These are phyloP conservation scores for Coemansia sp. DNA, from an alignment of 192 early-diverging fungal genomes.

Conservation along the genomic window DNA sequence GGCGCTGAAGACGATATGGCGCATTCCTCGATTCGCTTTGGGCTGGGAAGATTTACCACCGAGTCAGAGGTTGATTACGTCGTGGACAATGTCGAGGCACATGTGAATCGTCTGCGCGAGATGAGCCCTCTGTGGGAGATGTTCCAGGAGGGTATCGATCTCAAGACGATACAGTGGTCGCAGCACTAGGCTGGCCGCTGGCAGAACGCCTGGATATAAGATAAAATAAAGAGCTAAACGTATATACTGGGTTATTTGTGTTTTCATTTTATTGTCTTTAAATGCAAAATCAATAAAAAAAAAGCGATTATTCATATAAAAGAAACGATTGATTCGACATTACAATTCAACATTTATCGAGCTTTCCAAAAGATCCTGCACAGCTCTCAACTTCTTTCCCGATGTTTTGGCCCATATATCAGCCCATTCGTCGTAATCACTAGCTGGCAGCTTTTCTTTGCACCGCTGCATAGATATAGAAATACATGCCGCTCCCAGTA, in stretches of 20 bases:
- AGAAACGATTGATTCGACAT: background rate
- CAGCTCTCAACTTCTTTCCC: conserved; percentile 2
- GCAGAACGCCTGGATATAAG: background rate
- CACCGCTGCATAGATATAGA: conserved; percentile 10
- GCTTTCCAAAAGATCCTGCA: conserved; percentile 11
- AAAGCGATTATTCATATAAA: no score
- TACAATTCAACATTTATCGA: background rate
- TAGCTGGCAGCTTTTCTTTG: conserved; percentile 23
- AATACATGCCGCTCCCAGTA: conserved; percentile 28
- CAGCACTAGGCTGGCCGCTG: conserved; percentile 64
- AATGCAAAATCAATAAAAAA: background rate
- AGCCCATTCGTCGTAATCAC: conserved; percentile 25
- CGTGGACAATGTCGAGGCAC: conserved; percentile 70
- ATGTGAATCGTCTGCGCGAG: conserved; percentile 86
- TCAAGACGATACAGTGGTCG: conserved; percentile 89
- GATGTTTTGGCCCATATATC: conserved; percentile 32
- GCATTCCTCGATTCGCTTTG: conserved; percentile 93
- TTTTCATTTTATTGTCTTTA: background rate
- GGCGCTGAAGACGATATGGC: conserved; percentile 97
- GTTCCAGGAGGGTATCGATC: conserved; percentile 90
- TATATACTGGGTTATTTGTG: no score
- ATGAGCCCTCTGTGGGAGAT: conserved; percentile 99
- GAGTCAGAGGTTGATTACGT: conserved; percentile 93
- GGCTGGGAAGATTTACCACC: conserved; percentile 95
- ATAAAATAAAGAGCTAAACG: background rate